Base-by-base conservation (phyloP, 768 basidiomycete genomes). In the Lactarius hengduanensis region DNA sequence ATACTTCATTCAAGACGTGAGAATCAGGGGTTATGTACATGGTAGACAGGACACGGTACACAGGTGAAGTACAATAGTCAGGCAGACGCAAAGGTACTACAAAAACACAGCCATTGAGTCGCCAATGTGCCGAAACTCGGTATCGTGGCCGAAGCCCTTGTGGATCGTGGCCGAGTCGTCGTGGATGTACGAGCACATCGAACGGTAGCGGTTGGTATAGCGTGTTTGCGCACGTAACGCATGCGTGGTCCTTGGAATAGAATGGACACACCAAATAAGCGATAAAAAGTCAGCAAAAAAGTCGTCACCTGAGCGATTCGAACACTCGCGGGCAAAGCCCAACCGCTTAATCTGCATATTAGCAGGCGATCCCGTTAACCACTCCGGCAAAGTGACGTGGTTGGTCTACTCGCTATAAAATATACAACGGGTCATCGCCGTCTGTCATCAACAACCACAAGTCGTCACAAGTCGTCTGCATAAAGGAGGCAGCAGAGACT, bases 301-400 rank as follows among this genome's bases (percentile, higher is more conserved):
- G 3, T 56, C 73, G 73, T 74, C 73, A 72, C 73, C 73, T 74
- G 73, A 71, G 73, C 73, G 73, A 74, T 73, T 74, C 73, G 73
- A 74, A 74, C 73, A 73, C 73, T 71, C 73, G 73, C 73, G 73
- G 73, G 68, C 73, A 73, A 73, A 74, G 73, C 68, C 73, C 73
- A 74, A 74, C 73, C 73, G 73, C 76, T 74, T 61, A 64, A 47
- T 56, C 65, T 62, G 63, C 54, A 15, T 66, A 71, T 53, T 79
- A 79, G 78, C 78, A 79, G 78, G 78, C 78, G 77, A 79, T 77
- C 78, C 78, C 78, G 78, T 91, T 91, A 91, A 92, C 90, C 90
- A 91, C 90, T 92, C 90, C 90, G 90, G 90, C 90, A 92, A 91
- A 91, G 90, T 88, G 86, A 88, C 86, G 34, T 67, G 64, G 30